Conservation (phyloP, 352 stramenopile species). For the Globisporangium nagaii region DNA sequence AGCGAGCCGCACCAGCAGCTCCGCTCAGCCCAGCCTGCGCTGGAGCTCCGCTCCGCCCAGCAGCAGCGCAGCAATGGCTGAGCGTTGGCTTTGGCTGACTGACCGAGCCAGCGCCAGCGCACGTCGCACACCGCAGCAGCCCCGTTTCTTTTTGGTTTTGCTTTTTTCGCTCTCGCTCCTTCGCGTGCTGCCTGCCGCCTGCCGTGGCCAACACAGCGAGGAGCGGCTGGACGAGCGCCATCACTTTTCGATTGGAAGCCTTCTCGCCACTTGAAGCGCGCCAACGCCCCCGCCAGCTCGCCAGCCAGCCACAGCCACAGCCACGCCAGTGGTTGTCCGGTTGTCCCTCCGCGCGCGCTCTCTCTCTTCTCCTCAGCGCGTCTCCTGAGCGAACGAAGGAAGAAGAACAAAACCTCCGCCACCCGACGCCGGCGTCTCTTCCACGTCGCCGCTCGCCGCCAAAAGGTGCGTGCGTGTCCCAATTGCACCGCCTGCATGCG, state of each 20-base stretch:
- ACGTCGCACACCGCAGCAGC: neutral
- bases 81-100: neutral
- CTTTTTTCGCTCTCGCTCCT: neutral
- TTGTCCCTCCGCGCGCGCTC: neutral
- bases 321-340: neutral
- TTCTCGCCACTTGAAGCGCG: no score
- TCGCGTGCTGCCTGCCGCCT: no score
- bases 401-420: neutral
- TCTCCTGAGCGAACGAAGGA: constrained; percentile 1
- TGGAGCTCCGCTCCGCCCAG: no score
- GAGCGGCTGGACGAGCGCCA: constrained; percentile 7
- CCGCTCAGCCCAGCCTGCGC: neutral
- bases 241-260: constrained; percentile 19
- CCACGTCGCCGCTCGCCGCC: neutral
- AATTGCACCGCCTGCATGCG: no score
- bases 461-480: no score
- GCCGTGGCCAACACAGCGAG: neutral
- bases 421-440: neutral
- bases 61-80: no score
- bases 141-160: constrained; percentile 7
- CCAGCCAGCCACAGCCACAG: neutral
- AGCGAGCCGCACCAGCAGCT: neutral
- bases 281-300: no score
- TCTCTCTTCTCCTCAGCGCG: neutral
- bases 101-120: neutral